Percentiles rank a stretch among this genome's conserved stretches.
Conservation (phyloP, 371 early-diverging fungal genomes). For the Nematocida sp. region DNA sequence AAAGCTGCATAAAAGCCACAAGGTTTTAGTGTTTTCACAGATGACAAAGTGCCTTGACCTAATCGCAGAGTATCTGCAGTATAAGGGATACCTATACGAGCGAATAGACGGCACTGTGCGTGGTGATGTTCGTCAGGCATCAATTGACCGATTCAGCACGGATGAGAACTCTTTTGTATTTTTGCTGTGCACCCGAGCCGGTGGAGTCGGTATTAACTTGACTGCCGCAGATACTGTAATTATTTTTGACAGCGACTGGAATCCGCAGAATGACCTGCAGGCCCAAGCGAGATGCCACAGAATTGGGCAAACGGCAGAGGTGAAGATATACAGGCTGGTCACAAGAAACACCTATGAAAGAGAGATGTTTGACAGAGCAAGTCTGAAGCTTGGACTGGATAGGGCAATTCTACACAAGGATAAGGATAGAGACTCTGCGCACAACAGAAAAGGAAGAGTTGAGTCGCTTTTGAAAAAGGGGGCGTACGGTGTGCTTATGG, state of each 20-base stretch:
- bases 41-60: slow-evolving; percentile 62
- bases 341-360: slow-evolving; percentile 85
- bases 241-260: slow-evolving; percentile 91
- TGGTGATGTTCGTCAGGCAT: slow-evolving; percentile 83
- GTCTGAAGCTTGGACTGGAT: slow-evolving; percentile 84
- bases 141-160: slow-evolving; percentile 84
- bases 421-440: slow-evolving; percentile 70
- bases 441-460: slow-evolving; percentile 67
- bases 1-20: slow-evolving; percentile 60
- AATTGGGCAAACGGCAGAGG: slow-evolving; percentile 86
- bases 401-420: slow-evolving; percentile 79
- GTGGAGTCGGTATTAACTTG: slow-evolving; percentile 90
- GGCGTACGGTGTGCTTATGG: slow-evolving; percentile 75
- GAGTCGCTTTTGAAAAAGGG: slow-evolving; percentile 78
- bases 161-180: slow-evolving; percentile 79
- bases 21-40: slow-evolving; percentile 61
- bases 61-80: slow-evolving; percentile 58
- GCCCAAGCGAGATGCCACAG: slow-evolving; percentile 86
- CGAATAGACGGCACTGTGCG: slow-evolving; percentile 81
- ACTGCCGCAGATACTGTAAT: slow-evolving; percentile 89
- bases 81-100: slow-evolving; percentile 72
- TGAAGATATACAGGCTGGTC: slow-evolving; percentile 79
- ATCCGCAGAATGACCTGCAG: slow-evolving; percentile 89
- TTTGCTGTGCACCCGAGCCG: slow-evolving; percentile 83
- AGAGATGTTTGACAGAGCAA: slow-evolving; percentile 89